Conservation (phyloP, 1,284 basidiomycete species). For the Coniophora puteana region DNA sequence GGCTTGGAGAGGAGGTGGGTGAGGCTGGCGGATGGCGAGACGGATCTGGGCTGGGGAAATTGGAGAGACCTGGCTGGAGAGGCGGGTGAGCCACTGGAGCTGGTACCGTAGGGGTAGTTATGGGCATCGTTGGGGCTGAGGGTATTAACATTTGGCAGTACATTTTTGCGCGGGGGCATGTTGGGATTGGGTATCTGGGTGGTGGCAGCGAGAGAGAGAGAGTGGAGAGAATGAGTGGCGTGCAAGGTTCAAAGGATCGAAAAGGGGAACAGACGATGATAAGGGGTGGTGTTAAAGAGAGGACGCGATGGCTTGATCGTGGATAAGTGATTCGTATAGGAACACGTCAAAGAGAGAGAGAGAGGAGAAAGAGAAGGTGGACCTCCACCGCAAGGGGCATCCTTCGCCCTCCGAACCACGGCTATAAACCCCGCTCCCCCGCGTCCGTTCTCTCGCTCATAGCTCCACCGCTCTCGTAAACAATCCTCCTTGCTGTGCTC, state of each 20-base stretch:
- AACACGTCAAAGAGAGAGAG: too few relatives aligned
- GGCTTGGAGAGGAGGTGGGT: constrained; percentile 42
- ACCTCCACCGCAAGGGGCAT: too few relatives aligned
- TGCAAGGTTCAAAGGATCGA: not conserved
- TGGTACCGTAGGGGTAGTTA: constrained; percentile 11
- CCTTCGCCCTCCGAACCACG: too few relatives aligned
- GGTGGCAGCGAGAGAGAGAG: constrained; percentile 8
- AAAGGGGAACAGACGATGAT: constrained; percentile 2
- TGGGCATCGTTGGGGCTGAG: constrained; percentile 26
- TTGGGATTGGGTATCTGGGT: constrained; percentile 22
- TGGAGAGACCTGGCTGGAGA: constrained; percentile 22
- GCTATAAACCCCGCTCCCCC: too few relatives aligned
- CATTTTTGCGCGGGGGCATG: too few relatives aligned
- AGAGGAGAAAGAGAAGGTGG: too few relatives aligned
- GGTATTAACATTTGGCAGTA: constrained; percentile 19
- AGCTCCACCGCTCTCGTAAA: too few relatives aligned
- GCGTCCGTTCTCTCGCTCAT: too few relatives aligned
- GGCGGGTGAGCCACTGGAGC: too few relatives aligned
- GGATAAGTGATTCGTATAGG: too few relatives aligned
- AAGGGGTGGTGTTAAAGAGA: constrained; percentile 1
- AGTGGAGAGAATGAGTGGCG: constrained; percentile 8
- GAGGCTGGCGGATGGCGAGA: constrained; percentile 34
- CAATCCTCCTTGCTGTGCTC: too few relatives aligned
- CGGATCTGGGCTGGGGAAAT: constrained; percentile 28
- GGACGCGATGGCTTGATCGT: too few relatives aligned